Base-by-base conservation (phyloP, 805 yeast genomes). In the Candida ponderosae region DNA sequence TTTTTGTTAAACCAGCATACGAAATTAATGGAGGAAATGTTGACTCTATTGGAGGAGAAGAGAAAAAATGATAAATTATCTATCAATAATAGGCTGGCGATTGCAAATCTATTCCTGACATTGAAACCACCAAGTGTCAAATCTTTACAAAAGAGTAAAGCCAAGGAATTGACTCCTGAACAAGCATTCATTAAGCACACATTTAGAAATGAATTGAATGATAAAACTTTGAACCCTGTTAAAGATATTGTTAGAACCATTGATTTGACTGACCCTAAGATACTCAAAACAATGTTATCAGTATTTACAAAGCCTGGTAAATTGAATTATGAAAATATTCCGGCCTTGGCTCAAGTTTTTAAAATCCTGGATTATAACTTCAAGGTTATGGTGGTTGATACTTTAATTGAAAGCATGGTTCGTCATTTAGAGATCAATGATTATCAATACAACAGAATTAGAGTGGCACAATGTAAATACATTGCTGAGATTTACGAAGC, bases 361-460 rank as follows among this genome's bases (percentile, higher is more conserved):
- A 54, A 55, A 32, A 51, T 48, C 3, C 46, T 70, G 19, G 54
- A 60, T 18, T 60, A 65, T 15, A 51, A 59, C 14, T 62, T 81
- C 38, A 57, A 62, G 11, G 56, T 70, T 3, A 50, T 50, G 18
- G 70, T 76, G 2, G 58, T 85, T 35, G 96, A 89, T 54, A 62
- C 71, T 14, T 37, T 81, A 2, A 45, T 82, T 14, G 96, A 88
- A 50, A 65, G 67, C n/a, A 66, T 83, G 14, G 64, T 69, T 9
- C 49, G 76, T 19, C 93, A 87, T 0, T 57, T 87, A 41, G 95
- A 87, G 49, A 45, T 64, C 5, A 75, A 79, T 43, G 75, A 76
- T 45, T 81, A 72, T 49, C 65, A 75, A 38, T 55, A 60, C 35
- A 81, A 80, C 47, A 69, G 88, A 51, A 59, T 60, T 13, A 62